phyloP scores from a whole-genome alignment of 2,329 filamentous ascomycete genomes.

The Aureobasidium sp. region DNA sequence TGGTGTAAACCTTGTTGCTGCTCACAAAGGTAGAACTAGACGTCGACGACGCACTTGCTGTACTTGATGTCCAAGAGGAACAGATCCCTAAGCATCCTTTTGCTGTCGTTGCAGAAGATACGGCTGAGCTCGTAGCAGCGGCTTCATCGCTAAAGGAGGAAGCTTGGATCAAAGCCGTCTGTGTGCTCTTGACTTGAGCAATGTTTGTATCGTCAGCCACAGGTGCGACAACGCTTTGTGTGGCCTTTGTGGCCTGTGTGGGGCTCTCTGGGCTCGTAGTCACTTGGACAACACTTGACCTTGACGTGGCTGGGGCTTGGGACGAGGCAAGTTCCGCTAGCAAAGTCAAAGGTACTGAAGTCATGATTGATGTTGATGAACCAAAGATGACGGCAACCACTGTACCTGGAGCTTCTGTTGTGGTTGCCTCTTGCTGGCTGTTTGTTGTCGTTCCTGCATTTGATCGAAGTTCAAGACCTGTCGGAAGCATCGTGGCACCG shows the following conservation, averaged over 20 bases:
- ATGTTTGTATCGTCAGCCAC: neutral
- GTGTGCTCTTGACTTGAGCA: neutral
- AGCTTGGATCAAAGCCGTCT: neutral
- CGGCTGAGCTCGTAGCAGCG: neutral
- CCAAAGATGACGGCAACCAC: neutral
- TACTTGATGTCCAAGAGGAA: neutral
- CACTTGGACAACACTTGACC: neutral
- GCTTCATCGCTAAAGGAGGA: neutral
- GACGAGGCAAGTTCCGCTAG: neutral
- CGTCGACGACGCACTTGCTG: neutral
- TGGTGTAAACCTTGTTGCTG: neutral
- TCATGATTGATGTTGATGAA: slow-evolving; percentile 5
- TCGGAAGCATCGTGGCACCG: neutral
- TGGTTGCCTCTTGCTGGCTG: neutral
- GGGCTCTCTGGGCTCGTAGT: neutral
- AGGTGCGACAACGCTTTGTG: neutral
- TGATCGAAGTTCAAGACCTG: neutral
- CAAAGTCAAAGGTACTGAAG: neutral
- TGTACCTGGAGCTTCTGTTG: neutral
- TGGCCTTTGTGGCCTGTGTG: neutral
- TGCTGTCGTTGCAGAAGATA: neutral
- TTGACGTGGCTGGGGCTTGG: neutral
- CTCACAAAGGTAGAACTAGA: neutral
- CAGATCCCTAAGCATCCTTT: neutral
- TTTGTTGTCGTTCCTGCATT: neutral